Conservation (phyloP, 1,139 yeast species). For the Suhomyces kunorum region DNA sequence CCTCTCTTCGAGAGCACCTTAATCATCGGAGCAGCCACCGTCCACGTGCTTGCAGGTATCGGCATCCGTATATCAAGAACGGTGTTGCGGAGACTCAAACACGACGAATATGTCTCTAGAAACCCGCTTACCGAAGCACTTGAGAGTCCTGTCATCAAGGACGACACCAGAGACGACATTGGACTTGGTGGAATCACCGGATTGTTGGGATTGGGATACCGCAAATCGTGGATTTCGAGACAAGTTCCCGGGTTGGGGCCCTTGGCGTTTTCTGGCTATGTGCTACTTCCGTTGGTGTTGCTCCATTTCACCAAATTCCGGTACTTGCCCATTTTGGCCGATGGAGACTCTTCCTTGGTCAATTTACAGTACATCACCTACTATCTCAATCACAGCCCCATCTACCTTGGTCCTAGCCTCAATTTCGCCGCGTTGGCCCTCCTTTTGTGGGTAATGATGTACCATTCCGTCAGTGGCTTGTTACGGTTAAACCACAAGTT, state of each 20-base stretch:
- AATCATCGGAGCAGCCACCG: conserved; percentile 48
- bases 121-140: conserved; percentile 5
- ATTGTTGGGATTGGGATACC: conserved; percentile 54
- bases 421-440: conserved; percentile 25
- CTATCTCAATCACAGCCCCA: conserved; percentile 31
- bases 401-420: conserved; percentile 21
- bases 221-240: conserved; percentile 46
- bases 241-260: conserved; percentile 43
- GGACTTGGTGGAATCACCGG: conserved; percentile 63
- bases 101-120: not conserved
- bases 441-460: conserved; percentile 29
- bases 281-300: conserved; percentile 45
- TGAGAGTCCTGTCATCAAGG: conserved; percentile 21
- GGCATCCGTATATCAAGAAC: conserved; percentile 34
- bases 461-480: conserved; percentile 42
- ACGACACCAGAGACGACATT: conserved; percentile 43
- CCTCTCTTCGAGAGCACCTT: conserved; percentile 50
- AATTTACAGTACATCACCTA: conserved; percentile 55
- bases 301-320: conserved; percentile 55
- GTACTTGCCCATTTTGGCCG: conserved; percentile 49
- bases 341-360: conserved; percentile 67
- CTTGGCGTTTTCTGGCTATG: conserved; percentile 60
- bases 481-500: conserved; percentile 33
- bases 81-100: conserved; percentile 14
- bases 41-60: conserved; percentile 60